phyloP scores from a whole-genome alignment of 495 filamentous ascomycete genomes.

The Podospora conica region DNA sequence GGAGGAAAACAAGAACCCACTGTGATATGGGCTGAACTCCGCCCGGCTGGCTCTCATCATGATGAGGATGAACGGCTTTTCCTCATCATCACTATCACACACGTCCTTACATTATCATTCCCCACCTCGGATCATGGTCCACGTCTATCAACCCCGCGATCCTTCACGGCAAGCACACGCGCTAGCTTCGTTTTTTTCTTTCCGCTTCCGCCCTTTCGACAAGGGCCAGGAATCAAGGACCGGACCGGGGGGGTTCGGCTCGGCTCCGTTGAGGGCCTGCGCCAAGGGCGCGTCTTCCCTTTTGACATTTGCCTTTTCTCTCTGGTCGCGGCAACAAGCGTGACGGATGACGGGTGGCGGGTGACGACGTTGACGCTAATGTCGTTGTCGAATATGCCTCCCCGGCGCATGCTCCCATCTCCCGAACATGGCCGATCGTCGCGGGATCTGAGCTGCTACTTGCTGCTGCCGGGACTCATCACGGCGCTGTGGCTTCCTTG shows the following conservation, averaged over 20 bases:
- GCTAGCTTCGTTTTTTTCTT: neutral
- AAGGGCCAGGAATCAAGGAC: neutral
- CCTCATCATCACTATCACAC: neutral
- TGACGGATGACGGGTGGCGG: neutral
- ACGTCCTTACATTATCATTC: neutral
- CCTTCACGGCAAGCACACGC: neutral
- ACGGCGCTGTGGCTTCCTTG: neutral
- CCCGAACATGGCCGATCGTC: neutral
- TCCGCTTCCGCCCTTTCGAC: neutral
- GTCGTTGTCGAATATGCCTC: neutral
- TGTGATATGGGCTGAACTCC: neutral
- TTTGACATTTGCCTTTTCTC: neutral
- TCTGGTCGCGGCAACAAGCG: neutral
- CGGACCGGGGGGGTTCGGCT: neutral
- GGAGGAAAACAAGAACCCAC: neutral
- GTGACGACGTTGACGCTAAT: neutral
- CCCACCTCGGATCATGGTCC: neutral
- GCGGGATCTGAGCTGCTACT: neutral
- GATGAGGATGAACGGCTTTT: neutral
- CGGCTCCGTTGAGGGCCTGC: neutral
- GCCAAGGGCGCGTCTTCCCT: neutral
- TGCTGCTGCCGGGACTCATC: neutral
- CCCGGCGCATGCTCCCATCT: neutral
- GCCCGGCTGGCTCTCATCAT: neutral
- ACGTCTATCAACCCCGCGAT: neutral